Conservation (phyloP, 2,329 filamentous ascomycete genomes). For the Apiospora koreana region DNA sequence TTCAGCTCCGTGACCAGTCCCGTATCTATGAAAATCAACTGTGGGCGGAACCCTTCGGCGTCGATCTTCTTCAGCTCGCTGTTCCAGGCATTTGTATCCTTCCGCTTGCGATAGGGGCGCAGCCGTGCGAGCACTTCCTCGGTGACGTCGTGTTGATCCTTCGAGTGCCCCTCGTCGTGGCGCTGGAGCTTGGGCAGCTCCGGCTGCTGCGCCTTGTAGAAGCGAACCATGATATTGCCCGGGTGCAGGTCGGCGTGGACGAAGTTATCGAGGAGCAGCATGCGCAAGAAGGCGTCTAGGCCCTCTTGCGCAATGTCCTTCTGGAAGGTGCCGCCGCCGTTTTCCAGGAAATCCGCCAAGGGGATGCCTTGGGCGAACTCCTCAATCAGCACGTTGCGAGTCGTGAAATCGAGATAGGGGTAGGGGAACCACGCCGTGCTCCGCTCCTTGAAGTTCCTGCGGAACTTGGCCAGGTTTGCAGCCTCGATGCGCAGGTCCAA, state of each 20-base stretch:
- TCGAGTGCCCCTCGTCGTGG: conserved; percentile 25
- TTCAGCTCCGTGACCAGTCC: conserved; percentile 95
- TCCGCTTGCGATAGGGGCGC: conserved; percentile 65
- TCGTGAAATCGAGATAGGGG: conserved; percentile 90
- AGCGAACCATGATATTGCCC: conserved; percentile 99
- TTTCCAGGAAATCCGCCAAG: conserved; percentile 84
- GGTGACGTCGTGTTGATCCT: conserved; percentile 66
- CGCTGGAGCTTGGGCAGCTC: conserved; percentile 56
- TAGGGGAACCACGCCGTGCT: conserved; percentile 97
- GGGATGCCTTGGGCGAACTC: conserved; percentile 96
- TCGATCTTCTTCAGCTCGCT: conserved; percentile 76
- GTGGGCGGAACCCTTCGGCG: conserved; percentile 84
- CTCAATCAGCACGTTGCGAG: conserved; percentile 87
- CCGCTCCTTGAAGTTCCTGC: conserved; percentile 84
- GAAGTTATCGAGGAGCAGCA: conserved; percentile 97
- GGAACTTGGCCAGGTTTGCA: conserved; percentile 84
- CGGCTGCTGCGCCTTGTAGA: conserved; percentile 81
- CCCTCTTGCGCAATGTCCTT: conserved; percentile 94
- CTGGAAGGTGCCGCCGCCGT: conserved; percentile 89
- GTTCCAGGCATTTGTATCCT: conserved; percentile 70
- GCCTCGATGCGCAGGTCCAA: conserved; percentile 93
- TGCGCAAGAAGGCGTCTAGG: conserved; percentile 91
- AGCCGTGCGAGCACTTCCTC: conserved; percentile 83
- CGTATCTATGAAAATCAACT: conserved; percentile 96
- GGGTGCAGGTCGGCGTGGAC: conserved; percentile 95